phyloP scores from a whole-genome alignment of 139 green algal species.

The Edaphochlamys debaryana region DNA sequence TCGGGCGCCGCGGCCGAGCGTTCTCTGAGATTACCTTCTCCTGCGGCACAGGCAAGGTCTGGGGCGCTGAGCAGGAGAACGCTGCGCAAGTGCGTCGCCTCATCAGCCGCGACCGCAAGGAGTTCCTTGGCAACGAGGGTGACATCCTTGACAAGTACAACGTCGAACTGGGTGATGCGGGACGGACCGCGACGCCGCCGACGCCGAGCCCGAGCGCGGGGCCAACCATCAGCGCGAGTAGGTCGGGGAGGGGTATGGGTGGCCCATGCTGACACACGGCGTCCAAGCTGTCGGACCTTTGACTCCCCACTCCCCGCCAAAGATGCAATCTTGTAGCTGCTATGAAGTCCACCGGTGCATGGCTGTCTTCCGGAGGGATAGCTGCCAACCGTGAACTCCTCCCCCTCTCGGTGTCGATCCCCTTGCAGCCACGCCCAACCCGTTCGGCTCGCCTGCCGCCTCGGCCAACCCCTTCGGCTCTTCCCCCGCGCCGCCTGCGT shows the following conservation, averaged over 20 bases:
- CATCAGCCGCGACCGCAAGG: conserved; percentile 78
- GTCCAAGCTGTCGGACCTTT: too few relatives aligned
- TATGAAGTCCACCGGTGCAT: too few relatives aligned
- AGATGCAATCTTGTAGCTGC: too few relatives aligned
- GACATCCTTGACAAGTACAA: conserved; percentile 62
- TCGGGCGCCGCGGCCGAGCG: too few relatives aligned
- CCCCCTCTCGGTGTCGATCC: neutral
- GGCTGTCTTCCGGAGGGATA: too few relatives aligned
- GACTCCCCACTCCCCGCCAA: too few relatives aligned
- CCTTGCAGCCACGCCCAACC: conserved; percentile 35
- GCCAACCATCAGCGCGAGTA: conserved; percentile 7
- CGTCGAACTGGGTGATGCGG: conserved; percentile 49
- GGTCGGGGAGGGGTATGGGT: neutral
- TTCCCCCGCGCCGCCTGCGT: neutral
- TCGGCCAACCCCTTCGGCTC: conserved; percentile 53
- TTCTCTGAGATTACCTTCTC: too few relatives aligned
- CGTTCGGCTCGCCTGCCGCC: conserved; percentile 21
- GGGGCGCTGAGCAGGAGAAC: conserved; percentile 58
- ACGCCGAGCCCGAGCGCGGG: too few relatives aligned
- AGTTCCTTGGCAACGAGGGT: conserved; percentile 71
- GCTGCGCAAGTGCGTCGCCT: conserved; percentile 78
- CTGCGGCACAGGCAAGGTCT: conserved; percentile 21
- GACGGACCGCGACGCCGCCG: too few relatives aligned
- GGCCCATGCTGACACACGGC: too few relatives aligned
- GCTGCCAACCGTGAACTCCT: too few relatives aligned